Base-by-base conservation (phyloP, 306 rosid genomes). In the Vigna nakashimae region DNA sequence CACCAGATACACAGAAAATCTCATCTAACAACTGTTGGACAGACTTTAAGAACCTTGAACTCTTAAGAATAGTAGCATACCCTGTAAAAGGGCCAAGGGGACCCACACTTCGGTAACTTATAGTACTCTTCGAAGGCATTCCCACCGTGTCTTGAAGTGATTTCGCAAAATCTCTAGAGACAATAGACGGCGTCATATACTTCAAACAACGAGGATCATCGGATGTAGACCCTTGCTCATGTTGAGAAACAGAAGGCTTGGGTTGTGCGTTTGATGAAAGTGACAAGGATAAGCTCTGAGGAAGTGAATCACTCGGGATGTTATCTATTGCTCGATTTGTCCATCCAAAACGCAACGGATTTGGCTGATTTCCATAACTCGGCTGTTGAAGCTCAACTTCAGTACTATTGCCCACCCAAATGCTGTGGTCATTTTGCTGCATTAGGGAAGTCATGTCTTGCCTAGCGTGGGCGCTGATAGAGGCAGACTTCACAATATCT, bases 21-120 rank as follows among this genome's bases (percentile, higher is more conserved):
- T 91, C 98, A 36, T 90, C 96, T 65, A 95, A 78, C 74, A 95
- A 58, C 65, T 82, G 87, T 49, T 95, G 96, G 0, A 97, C 93
- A 0, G 91, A 92, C 22, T 85, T 91, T 80, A 95, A 86, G 82
- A 87, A 95, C 76, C 83, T 95, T 3, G 99, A 95, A 73, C 80
- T 88, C 87, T 85, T 95, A 2, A 95, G 82, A 85, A 95, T 92
- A 20, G 93, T 87, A 12, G 99, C 96, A 71, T 95, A 95, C 7
- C 99, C 99, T 3, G 97, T 95, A 71, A 95, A 95, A 40, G 99
- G 99, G 20, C 99, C 99, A 17, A 95, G 93, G 30, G 99, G 99
- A 2, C 99, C 98, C 3, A 90, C 81, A 78, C 73, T 89, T 58
- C 94, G 24, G 56, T 75, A 86, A 69, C 82, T 62, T 50, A 77